Conservation (phyloP, 1,284 basidiomycete species). For the Puccinia coronata region DNA sequence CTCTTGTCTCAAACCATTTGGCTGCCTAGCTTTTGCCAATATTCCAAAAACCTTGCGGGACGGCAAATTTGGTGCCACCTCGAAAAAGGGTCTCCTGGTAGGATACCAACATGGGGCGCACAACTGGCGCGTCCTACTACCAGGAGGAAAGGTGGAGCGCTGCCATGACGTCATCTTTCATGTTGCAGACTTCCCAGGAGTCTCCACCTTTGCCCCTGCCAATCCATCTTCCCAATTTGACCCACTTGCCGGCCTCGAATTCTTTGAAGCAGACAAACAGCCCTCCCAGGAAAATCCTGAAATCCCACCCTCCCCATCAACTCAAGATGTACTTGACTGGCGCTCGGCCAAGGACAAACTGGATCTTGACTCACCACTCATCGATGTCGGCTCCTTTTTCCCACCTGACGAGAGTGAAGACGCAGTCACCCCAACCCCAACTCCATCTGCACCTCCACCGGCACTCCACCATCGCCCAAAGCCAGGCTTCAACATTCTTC, state of each 20-base stretch:
- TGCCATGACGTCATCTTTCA: neutral
- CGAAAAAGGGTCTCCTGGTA: neutral
- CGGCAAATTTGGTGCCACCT: constrained; percentile 10
- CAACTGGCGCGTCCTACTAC: neutral
- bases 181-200: neutral
- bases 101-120: constrained; percentile 5
- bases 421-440: too few species aligned
- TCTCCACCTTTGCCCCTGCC: neutral
- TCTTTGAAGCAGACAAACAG: neutral
- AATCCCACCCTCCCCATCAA: too few species aligned
- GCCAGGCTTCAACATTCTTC: too few species aligned
- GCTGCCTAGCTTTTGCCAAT: neutral
- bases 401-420: too few species aligned
- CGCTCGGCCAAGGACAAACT: neutral
- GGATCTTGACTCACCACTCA: too few species aligned
- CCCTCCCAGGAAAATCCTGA: too few species aligned
- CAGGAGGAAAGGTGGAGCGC: neutral
- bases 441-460: too few species aligned
- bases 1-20: neutral
- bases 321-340: neutral
- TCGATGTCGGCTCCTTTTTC: too few species aligned
- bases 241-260: neutral
- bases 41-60: neutral
- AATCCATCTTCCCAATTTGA: neutral
- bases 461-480: too few species aligned